A percentile compares a stretch with the other conserved stretches of the same genome.
phyloP scores from a whole-genome alignment of 139 green algal genomes.

The Closterium sp. region DNA sequence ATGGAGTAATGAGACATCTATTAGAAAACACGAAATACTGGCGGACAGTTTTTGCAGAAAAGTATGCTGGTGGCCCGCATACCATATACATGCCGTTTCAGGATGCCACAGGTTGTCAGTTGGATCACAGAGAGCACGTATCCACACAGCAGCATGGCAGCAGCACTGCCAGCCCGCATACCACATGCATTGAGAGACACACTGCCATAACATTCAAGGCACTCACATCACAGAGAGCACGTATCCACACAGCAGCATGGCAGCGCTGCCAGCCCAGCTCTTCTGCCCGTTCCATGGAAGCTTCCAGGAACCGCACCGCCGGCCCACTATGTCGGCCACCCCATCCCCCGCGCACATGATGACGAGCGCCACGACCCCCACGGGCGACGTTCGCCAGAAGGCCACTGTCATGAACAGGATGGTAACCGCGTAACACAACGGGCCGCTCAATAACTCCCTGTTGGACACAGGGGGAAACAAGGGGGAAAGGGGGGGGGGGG shows the following conservation, averaged over 20 bases:
- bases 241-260: constrained; percentile 72
- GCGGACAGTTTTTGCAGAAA: too few species aligned
- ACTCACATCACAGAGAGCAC: background rate
- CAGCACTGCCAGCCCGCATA: too few species aligned
- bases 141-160: constrained; percentile 75
- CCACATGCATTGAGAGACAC: too few species aligned
- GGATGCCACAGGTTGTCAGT: too few species aligned
- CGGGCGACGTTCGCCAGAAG: background rate
- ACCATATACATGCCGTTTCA: too few species aligned
- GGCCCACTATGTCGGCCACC: constrained; percentile 89
- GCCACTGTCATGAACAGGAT: background rate
- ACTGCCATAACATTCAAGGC: background rate
- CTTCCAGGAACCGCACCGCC: constrained; percentile 57
- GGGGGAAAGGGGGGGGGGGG: background rate
- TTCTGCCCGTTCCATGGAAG: constrained; percentile 87
- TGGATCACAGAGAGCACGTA: background rate
- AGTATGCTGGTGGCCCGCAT: too few species aligned
- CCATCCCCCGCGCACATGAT: background rate
- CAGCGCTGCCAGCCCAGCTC: constrained; percentile 78
- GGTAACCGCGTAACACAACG: background rate
- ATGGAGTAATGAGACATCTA: too few species aligned
- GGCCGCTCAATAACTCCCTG: background rate
- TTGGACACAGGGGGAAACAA: background rate
- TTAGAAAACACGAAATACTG: too few species aligned
- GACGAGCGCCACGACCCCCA: background rate